phyloP scores from a whole-genome alignment of 2,329 filamentous ascomycete species.

The Sporothrix brasiliensis region DNA sequence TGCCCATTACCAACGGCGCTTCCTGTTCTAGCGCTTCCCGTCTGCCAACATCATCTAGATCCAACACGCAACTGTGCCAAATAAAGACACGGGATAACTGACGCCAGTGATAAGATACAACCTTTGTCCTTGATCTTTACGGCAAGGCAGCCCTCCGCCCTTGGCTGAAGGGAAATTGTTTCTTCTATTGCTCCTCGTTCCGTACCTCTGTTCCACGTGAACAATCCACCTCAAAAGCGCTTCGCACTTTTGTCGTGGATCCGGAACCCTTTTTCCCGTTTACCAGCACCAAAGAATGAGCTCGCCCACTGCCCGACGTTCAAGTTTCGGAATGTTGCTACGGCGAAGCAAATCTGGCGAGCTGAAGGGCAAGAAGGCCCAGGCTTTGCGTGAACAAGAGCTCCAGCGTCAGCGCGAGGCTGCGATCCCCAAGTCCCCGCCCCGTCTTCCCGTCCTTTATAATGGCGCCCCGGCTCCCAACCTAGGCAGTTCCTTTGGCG shows the following conservation, averaged over 20 bases:
- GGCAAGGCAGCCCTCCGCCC: slow-evolving; percentile 10
- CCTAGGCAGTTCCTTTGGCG: slow-evolving; percentile 52
- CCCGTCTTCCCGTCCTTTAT: slow-evolving; percentile 58
- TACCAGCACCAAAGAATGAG: slow-evolving; percentile 43
- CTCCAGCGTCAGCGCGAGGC: slow-evolving; percentile 56
- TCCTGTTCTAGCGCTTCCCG: slow-evolving; percentile 13
- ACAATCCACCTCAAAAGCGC: slow-evolving; percentile 20
- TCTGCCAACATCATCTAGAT: slow-evolving; percentile 3
- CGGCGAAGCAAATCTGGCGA: slow-evolving; percentile 70
- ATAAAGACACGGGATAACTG: slow-evolving; percentile 16
- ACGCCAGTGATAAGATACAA: neutral
- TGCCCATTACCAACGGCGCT: slow-evolving; percentile 18
- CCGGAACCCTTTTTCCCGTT: neutral
- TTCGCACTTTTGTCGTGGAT: slow-evolving; percentile 13
- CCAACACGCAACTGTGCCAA: slow-evolving; percentile 18
- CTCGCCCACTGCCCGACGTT: slow-evolving; percentile 42
- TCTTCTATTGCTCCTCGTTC: neutral
- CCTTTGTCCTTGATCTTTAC: neutral
- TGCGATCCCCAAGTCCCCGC: slow-evolving; percentile 51
- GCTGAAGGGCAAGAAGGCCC: slow-evolving; percentile 63
- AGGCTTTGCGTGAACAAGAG: slow-evolving; percentile 56
- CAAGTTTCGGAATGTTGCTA: slow-evolving; percentile 63
- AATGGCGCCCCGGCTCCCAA: slow-evolving; percentile 52
- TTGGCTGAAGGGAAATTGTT: slow-evolving; percentile 1
- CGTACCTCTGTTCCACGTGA: slow-evolving; percentile 3